Evolutionary conservation across 306 rosid genomes (phyloP).

Genomic region (Arachis stenosperma): DNA sequence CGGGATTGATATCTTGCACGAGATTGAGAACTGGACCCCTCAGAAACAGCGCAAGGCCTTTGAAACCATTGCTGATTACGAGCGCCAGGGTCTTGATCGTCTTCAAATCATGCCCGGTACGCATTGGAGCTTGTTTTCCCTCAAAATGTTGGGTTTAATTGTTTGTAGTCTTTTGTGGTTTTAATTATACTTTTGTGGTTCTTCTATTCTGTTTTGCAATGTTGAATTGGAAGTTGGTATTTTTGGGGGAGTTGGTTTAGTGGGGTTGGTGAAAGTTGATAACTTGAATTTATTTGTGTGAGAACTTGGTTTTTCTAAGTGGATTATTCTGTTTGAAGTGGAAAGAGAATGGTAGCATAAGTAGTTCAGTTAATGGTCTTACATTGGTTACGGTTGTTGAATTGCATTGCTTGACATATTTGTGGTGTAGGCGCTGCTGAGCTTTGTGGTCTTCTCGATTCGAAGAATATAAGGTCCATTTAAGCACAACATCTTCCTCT

Average conservation of each 20-base stretch:
- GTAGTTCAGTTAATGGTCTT: conserved; percentile 1
- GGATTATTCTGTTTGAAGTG: neutral
- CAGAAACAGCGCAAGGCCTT: conserved; percentile 67
- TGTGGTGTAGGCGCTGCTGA: conserved; percentile 81
- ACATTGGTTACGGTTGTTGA: neutral
- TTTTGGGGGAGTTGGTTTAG: neutral
- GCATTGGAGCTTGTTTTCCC: neutral
- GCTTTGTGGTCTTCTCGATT: conserved; percentile 77
- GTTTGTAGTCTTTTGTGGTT: neutral
- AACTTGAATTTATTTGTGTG: neutral
- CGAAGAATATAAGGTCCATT: conserved; percentile 71
- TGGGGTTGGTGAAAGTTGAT: neutral
- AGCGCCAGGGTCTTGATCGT: conserved; percentile 68
- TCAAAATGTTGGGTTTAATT: neutral
- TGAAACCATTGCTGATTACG: conserved; percentile 72
- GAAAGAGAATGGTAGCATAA: neutral
- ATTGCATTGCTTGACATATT: neutral
- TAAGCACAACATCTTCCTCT: conserved; percentile 26
- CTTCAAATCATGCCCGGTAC: conserved; percentile 95
- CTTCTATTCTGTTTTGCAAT: neutral
- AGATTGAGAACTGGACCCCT: conserved; percentile 63
- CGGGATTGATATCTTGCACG: conserved; percentile 82
- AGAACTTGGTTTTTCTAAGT: neutral
- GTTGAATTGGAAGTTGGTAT: neutral
- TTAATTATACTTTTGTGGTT: neutral